A percentile compares a stretch with the other conserved stretches of the same genome.
Evolutionary conservation across 2,329 filamentous ascomycete genomes (phyloP).

Genomic region (Penicillium griseofulvum): DNA sequence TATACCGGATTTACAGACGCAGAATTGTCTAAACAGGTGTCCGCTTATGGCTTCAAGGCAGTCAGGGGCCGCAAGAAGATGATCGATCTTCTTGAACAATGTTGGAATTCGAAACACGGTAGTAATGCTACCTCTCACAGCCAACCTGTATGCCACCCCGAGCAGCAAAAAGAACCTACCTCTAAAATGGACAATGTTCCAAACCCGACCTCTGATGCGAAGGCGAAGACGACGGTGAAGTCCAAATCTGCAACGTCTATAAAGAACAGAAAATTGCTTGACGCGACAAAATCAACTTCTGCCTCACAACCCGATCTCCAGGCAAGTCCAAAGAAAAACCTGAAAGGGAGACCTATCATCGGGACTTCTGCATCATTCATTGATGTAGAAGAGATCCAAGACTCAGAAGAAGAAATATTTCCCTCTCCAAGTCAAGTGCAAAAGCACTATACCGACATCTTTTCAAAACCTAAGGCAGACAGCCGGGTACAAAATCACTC

Average conservation of each 20-base stretch:
- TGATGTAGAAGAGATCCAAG: conserved; percentile 38
- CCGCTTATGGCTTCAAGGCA: conserved; percentile 68
- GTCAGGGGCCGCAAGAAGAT: conserved; percentile 66
- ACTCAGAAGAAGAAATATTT: conserved; percentile 36
- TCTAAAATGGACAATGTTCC: background rate
- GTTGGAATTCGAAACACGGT: conserved; percentile 62
- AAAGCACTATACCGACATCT: conserved; percentile 14
- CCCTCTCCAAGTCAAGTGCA: conserved; percentile 31
- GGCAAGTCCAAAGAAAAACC: background rate
- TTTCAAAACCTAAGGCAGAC: conserved; percentile 1
- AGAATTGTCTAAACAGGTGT: conserved; percentile 61
- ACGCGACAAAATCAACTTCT: background rate
- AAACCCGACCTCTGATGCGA: background rate
- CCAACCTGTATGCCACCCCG: background rate
- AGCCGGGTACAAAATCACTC: conserved; percentile 1
- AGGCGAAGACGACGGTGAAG: conserved; percentile 12
- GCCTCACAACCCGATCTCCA: background rate
- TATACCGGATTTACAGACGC: conserved; percentile 62
- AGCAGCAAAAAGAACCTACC: background rate
- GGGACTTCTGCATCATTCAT: conserved; percentile 16
- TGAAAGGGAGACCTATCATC: background rate
- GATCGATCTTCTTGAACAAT: conserved; percentile 67
- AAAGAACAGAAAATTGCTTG: background rate
- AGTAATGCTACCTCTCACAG: conserved; percentile 7
- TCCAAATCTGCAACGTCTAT: conserved; percentile 2